Evolutionary conservation across 495 filamentous ascomycete species (phyloP).

Genomic region (Viridothelium virens): DNA sequence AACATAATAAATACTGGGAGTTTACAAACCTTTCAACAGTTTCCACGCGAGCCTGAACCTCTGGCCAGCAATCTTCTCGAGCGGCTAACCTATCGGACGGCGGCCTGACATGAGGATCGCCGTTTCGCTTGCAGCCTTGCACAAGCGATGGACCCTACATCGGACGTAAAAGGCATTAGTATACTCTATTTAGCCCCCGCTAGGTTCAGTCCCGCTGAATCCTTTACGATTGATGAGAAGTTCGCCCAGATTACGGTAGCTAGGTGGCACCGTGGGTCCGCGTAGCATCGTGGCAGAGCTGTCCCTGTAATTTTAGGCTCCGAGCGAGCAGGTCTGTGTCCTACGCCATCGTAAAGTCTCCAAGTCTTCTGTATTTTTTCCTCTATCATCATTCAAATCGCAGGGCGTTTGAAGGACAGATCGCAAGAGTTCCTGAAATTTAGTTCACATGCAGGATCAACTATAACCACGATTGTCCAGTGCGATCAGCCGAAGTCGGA

Average conservation of each 20-base stretch:
- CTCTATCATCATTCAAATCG: background rate
- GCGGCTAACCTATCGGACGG: background rate
- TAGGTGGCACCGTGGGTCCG: background rate
- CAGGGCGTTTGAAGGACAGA: background rate
- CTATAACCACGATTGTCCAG: background rate
- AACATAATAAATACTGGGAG: background rate
- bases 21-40: background rate
- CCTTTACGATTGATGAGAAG: background rate
- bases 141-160: background rate
- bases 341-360: background rate
- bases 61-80: background rate
- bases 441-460: background rate
- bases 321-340: background rate
- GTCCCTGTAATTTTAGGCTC: background rate
- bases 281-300: background rate
- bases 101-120: background rate
- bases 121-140: background rate
- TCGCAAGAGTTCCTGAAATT: background rate
- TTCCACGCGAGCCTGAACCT: background rate
- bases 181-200: background rate
- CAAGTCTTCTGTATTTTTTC: background rate
- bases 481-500: background rate
- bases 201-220: background rate
- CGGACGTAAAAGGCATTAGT: background rate
- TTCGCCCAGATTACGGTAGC: background rate